Evolutionary conservation across 495 filamentous ascomycete genomes (phyloP), one percentile per base, ranked within the genome.

Genomic region (Hypoxylon perforatum): DNA sequence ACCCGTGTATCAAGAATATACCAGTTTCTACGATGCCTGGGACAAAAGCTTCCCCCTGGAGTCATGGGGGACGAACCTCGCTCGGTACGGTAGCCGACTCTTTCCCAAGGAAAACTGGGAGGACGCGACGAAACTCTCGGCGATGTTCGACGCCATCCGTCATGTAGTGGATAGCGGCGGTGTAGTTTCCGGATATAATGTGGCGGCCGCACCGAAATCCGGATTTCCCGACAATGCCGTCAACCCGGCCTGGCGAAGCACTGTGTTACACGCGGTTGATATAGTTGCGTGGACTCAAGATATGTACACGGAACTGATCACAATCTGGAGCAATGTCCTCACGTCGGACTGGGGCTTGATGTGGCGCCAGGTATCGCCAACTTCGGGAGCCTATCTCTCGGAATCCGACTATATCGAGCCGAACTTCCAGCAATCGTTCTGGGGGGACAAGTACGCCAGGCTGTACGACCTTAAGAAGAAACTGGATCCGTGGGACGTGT

Each of bases 371-470:
- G 75, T 82, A 14, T 76, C 77, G 1, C 79, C 78, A 0, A 67
- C 57, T 0, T 74, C 75, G 15, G 79, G 79, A 1, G 77, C 76
- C 0, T 81, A 81, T 58, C 60, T 80, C 10, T 73, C 65, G 5
- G 79, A 84, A 67, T 80, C 76, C 11, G 84, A 88, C 72, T 71
- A 63, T 10, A 75, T 80, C 23, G 84, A 88, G 63, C 85, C 87
- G 0, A 70, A 84, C 57, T 88, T 73, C 25, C 82, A 87, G 68
- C 73, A 83, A 70, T 75, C 80, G 0, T 89, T 87, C 71, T 89
- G 82, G 63, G 86, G 73, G 8, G 57, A 67, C n/a, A 79, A 79
- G 38, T 85, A 84, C 44, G 61, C 65, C 2, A 69, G 72, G 5
- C 63, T 86, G 22, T 74, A 77, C n/a, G 18, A 71, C 42, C 75